A percentile compares a stretch with the other conserved stretches of the same genome.
These are phyloP conservation scores for Sicyos edulis DNA, from an alignment of 306 rosid species.

Conservation along the genomic window DNA sequence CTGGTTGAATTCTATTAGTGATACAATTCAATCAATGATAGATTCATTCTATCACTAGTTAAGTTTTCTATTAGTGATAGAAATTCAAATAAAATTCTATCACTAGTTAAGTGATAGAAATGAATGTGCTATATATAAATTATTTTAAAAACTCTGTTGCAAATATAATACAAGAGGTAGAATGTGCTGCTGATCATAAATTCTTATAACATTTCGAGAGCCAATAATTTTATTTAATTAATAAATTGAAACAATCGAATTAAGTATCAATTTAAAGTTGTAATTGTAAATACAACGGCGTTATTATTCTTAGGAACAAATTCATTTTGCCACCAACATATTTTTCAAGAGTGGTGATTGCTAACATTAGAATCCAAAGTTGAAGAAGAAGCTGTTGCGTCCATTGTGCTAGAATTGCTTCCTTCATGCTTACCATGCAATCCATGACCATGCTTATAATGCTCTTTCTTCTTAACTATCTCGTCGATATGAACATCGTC, in stretches of 20 bases:
- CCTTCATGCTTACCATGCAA: conserved; percentile 16
- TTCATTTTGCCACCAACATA: neutral
- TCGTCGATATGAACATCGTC: conserved; percentile 19
- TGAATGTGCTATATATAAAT: too few species aligned
- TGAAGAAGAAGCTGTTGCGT: conserved; percentile 11
- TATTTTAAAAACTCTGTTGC: too few species aligned
- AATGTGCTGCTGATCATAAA: too few species aligned
- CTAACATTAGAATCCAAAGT: neutral
- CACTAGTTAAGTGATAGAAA: too few species aligned
- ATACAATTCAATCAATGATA: too few species aligned
- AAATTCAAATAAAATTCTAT: too few species aligned
- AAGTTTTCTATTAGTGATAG: too few species aligned
- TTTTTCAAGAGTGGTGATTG: neutral
- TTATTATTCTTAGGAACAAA: conserved; percentile 7
- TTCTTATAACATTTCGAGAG: too few species aligned
- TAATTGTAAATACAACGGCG: neutral
- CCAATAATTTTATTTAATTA: neutral
- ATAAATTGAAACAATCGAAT: neutral
- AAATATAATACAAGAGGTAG: too few species aligned
- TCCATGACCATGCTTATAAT: conserved; percentile 10
- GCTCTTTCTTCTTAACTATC: conserved; percentile 8
- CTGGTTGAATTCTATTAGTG: too few species aligned
- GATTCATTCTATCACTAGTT: too few species aligned
- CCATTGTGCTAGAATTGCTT: conserved; percentile 7
- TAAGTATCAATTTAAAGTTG: neutral